Evolutionary conservation across 2,329 filamentous ascomycete species (phyloP).

Genomic region (Trematosphaeria pertusa): DNA sequence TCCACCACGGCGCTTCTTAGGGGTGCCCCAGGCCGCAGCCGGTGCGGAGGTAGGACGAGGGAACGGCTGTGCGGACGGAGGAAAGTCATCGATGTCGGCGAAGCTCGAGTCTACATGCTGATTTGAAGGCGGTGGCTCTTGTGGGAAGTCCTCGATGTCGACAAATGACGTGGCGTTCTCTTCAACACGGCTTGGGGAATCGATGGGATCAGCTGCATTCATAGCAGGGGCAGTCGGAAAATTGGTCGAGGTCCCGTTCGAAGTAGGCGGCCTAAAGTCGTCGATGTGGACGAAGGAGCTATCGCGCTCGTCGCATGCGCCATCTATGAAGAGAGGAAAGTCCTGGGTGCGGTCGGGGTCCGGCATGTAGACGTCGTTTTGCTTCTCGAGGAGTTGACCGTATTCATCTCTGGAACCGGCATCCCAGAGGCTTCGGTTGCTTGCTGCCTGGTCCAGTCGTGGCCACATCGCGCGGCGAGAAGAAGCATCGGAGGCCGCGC

Average conservation of each 20-base stretch:
- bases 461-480: conserved; percentile 17
- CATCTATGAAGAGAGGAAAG: conserved; percentile 36
- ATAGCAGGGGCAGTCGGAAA: conserved; percentile 21
- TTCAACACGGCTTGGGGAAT: neutral
- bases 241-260: conserved; percentile 31
- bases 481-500: neutral
- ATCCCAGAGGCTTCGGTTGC: conserved; percentile 39
- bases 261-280: conserved; percentile 17
- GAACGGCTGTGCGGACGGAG: conserved; percentile 15
- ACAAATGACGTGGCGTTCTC: conserved; percentile 17
- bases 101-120: conserved; percentile 33
- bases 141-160: conserved; percentile 34
- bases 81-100: conserved; percentile 33
- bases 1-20: conserved; percentile 31
- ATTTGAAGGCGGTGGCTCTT: conserved; percentile 34
- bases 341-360: conserved; percentile 41
- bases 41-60: conserved; percentile 1
- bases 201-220: neutral
- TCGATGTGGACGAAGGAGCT: conserved; percentile 29
- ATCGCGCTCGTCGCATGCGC: conserved; percentile 13
- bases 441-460: conserved; percentile 23
- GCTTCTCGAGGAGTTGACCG: conserved; percentile 36
- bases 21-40: conserved; percentile 6
- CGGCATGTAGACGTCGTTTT: conserved; percentile 33
- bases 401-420: conserved; percentile 42